Evolutionary conservation across 345 rosid species (phyloP).

Genomic region (Viola odorata): DNA sequence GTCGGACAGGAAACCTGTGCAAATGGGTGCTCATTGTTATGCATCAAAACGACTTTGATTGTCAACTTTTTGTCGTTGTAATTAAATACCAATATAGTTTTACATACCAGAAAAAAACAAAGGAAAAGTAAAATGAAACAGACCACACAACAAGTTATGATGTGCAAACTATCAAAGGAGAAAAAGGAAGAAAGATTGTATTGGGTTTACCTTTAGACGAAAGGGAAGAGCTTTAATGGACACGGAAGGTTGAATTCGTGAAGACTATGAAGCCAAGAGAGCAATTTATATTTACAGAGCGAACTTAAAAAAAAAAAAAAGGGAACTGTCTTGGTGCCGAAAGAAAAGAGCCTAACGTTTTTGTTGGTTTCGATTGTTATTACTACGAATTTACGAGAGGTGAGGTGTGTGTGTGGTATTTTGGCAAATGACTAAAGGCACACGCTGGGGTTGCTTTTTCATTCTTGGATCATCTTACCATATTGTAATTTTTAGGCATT

Average conservation of each 20-base stretch:
- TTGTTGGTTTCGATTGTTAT: background rate
- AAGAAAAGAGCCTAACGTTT: background rate
- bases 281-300: background rate
- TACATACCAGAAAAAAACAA: slow-evolving; percentile 13
- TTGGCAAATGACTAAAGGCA: background rate
- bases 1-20: slow-evolving; percentile 24
- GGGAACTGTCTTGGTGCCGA: background rate
- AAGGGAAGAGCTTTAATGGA: slow-evolving; percentile 24
- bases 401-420: background rate
- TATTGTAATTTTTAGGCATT: too few relatives aligned
- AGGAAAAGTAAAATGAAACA: background rate
- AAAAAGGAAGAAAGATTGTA: slow-evolving; percentile 10
- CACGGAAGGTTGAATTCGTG: slow-evolving; percentile 26
- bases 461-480: too few relatives aligned
- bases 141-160: slow-evolving; percentile 10
- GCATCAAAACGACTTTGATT: slow-evolving; percentile 31
- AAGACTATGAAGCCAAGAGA: background rate
- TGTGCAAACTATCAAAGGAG: background rate
- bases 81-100: slow-evolving; percentile 21
- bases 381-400: too few relatives aligned
- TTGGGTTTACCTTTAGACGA: slow-evolving; percentile 22
- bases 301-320: background rate
- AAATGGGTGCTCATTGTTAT: slow-evolving; percentile 25
- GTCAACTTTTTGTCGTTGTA: slow-evolving; percentile 22
- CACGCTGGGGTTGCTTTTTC: background rate